Base-by-base conservation (phyloP, 495 filamentous ascomycete genomes). In the Talaromyces thailandensis region DNA sequence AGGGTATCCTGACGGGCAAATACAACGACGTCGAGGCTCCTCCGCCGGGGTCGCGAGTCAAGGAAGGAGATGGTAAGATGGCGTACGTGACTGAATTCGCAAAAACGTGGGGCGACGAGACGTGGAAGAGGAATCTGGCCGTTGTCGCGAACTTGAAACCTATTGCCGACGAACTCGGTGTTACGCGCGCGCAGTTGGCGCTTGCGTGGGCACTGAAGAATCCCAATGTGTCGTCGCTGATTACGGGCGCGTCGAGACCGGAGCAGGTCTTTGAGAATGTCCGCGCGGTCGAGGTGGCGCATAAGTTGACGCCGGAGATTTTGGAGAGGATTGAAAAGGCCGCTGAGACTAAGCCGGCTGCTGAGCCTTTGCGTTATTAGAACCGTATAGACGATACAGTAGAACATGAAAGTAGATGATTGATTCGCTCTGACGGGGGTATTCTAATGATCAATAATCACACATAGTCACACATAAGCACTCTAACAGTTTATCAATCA, bases 131-230 rank as follows among this genome's bases (percentile, higher is more conserved):
- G 2, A 31, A 63, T 52, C 60, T 68, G 9, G 66, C 66, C 12
- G 58, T 63, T 24, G 8, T 72, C 64, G 68, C 57, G 55, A 77
- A 76, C 60, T 66, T 85, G 48, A 73, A 86, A 79, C 80, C 82
- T 2, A 74, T 94, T 63, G 89, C 90, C 7, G 79, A 90, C 25
- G 79, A 83, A 65, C 75, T 93, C 26, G 86, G 84, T 11, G 74
- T 88, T 61, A 84, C 80, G 56, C 80, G 84, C 65, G 83, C 86
- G 28, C 82, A 84, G 63, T 75, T 94, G 62, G 87, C 89, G 0
- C 75, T 92, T 51, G 91, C 89, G 8, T 94, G 90, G 90, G 84
- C 89, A 62, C 73, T 93, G 58, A 88, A 85, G 74, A 93, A 94
- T 68, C 80, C 81, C 26, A 82, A 90, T 62, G 83, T 95, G 62